Evolutionary conservation across 495 filamentous ascomycete genomes (phyloP).

Genomic region (Tuber borchii): DNA sequence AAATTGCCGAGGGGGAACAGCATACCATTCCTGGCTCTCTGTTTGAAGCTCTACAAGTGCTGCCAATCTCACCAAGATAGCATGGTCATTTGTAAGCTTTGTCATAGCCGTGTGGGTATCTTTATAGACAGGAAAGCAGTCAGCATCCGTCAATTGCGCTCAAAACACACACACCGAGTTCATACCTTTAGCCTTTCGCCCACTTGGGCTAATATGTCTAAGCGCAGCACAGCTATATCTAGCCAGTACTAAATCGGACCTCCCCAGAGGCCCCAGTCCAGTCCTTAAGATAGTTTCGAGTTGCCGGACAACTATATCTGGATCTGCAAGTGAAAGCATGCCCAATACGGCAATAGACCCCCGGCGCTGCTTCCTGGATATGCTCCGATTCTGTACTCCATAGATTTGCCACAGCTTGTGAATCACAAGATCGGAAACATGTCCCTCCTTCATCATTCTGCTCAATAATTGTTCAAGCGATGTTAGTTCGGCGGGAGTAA

Average conservation of each 20-base stretch:
- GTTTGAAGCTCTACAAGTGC: constrained; percentile 74
- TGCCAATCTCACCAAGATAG: constrained; percentile 71
- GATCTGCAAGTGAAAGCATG: constrained; percentile 89
- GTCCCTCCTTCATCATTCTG: constrained; percentile 93
- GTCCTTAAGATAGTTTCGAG: constrained; percentile 90
- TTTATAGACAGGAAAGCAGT: constrained; percentile 34
- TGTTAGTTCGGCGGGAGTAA: constrained; percentile 87
- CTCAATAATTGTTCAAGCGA: constrained; percentile 88
- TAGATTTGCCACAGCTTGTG: constrained; percentile 97
- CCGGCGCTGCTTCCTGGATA: constrained; percentile 82
- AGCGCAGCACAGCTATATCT: constrained; percentile 93
- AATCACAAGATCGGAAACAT: constrained; percentile 78
- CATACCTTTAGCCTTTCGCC: constrained; percentile 60
- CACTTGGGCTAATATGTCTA: constrained; percentile 76
- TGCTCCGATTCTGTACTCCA: constrained; percentile 84
- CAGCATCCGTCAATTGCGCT: constrained; percentile 21
- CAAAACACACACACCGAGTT: not conserved
- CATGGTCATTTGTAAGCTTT: constrained; percentile 85
- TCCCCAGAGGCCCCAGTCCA: constrained; percentile 73
- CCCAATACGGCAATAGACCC: constrained; percentile 94
- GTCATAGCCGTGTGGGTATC: constrained; percentile 60
- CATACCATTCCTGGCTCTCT: constrained; percentile 88
- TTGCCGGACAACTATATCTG: constrained; percentile 85
- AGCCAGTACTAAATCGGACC: constrained; percentile 75
- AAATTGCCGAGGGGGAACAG: not conserved